Evolutionary conservation across 1,284 basidiomycete species (phyloP).

Genomic region (Ceratorhiza oryzae-sativae): DNA sequence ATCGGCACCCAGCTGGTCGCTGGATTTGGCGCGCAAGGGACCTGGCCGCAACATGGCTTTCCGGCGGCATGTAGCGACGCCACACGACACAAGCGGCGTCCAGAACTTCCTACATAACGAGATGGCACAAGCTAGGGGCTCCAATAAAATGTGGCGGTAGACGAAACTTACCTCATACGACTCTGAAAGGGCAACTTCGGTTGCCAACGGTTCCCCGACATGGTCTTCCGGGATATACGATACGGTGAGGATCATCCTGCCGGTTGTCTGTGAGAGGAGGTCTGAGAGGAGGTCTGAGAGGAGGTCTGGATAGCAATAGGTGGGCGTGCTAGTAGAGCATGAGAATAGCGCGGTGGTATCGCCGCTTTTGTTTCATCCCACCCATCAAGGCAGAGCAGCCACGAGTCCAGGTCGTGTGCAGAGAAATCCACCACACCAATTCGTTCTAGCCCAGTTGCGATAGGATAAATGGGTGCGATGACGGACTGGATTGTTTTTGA

Average conservation of each 20-base stretch:
- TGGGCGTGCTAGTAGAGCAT: background rate
- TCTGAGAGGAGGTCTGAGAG: too few relatives aligned
- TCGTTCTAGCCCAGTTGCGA: background rate
- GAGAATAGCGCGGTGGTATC: background rate
- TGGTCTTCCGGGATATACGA: constrained; percentile 4
- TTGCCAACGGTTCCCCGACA: background rate
- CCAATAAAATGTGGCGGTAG: too few relatives aligned
- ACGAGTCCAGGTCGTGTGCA: background rate
- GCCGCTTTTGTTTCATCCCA: background rate
- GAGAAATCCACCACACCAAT: background rate
- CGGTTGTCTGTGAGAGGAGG: too few relatives aligned
- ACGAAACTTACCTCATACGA: constrained; percentile 16
- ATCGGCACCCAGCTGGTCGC: background rate
- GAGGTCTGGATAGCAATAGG: too few relatives aligned
- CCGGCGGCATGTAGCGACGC: background rate
- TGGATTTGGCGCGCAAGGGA: constrained; percentile 4
- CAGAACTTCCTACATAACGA: constrained; percentile 10
- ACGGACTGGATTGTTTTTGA: background rate
- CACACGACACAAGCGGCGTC: constrained; percentile 2
- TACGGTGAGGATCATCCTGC: background rate
- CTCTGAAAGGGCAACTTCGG: constrained; percentile 2
- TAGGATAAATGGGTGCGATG: background rate
- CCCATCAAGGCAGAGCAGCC: background rate
- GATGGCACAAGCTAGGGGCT: too few relatives aligned
- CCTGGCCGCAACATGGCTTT: background rate